Percentiles rank a stretch among this genome's conserved stretches.
Conservation (phyloP, 495 filamentous ascomycete species). For the Trichocladium antarcticum region DNA sequence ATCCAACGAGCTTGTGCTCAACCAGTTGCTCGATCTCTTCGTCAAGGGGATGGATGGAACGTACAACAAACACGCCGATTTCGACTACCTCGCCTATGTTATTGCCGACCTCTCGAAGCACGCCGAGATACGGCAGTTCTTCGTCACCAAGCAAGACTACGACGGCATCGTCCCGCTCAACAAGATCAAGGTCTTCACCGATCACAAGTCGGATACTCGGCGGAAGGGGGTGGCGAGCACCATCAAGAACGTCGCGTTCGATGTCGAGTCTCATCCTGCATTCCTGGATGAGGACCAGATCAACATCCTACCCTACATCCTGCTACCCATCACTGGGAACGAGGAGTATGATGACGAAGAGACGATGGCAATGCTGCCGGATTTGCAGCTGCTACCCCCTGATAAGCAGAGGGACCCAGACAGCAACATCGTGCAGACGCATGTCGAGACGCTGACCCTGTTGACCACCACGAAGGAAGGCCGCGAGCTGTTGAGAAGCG, state of each 20-base stretch:
- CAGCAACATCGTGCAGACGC: slow-evolving; percentile 61
- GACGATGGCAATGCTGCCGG: slow-evolving; percentile 64
- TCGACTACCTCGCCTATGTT: slow-evolving; percentile 83
- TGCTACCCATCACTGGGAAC: slow-evolving; percentile 53
- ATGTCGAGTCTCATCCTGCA: slow-evolving; percentile 55
- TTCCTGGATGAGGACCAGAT: slow-evolving; percentile 59
- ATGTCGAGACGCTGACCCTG: slow-evolving; percentile 76
- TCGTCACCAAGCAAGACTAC: slow-evolving; percentile 60
- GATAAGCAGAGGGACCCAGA: slow-evolving; percentile 80
- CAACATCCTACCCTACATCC: slow-evolving; percentile 74
- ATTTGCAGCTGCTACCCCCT: slow-evolving; percentile 75
- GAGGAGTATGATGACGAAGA: slow-evolving; percentile 64
- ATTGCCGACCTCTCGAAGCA: slow-evolving; percentile 87
- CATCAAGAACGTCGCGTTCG: slow-evolving; percentile 76
- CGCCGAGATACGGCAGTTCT: slow-evolving; percentile 61
- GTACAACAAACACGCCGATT: slow-evolving; percentile 80
- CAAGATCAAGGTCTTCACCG: slow-evolving; percentile 86
- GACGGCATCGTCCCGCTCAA: slow-evolving; percentile 70
- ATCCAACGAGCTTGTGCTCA: slow-evolving; percentile 63
- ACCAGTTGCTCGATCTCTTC: slow-evolving; percentile 90
- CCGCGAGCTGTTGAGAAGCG: slow-evolving; percentile 55
- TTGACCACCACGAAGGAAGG: slow-evolving; percentile 70
- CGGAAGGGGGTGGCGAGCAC: slow-evolving; percentile 83
- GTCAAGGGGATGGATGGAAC: slow-evolving; percentile 73
- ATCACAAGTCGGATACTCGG: slow-evolving; percentile 66